These are phyloP conservation scores for Fusarium anthophilum DNA, from an alignment of 2,329 filamentous ascomycete species.

Conservation along the genomic window DNA sequence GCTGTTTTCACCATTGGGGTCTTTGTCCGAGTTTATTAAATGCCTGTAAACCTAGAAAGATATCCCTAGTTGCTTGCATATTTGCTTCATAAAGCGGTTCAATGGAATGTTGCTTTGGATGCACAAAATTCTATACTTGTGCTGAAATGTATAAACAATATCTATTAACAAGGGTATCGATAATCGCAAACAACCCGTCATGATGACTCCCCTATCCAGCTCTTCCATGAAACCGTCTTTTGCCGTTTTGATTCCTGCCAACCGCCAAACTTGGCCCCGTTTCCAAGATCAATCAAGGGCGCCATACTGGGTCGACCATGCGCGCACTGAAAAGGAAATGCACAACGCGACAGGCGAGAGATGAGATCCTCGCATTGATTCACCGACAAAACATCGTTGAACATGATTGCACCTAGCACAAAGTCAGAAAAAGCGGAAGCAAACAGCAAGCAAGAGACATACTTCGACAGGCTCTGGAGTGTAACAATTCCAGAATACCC, in stretches of 20 bases:
- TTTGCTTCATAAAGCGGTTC: background rate
- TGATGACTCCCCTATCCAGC: slow-evolving; percentile 18
- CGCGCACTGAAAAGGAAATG: slow-evolving; percentile 84
- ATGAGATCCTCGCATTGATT: slow-evolving; percentile 70
- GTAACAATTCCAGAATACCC: slow-evolving; percentile 78
- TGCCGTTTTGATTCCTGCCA: slow-evolving; percentile 38
- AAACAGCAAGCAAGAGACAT: slow-evolving; percentile 25
- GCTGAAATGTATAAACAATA: background rate
- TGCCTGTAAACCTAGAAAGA: slow-evolving; percentile 5
- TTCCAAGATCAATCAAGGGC: slow-evolving; percentile 65
- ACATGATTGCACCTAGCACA: slow-evolving; percentile 75
- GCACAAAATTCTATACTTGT: background rate
- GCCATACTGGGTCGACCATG: slow-evolving; percentile 77
- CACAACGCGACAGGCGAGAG: slow-evolving; percentile 65
- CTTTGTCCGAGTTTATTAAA: slow-evolving; percentile 6
- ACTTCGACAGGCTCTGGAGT: slow-evolving; percentile 80
- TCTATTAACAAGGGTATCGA: background rate
- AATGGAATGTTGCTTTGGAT: background rate
- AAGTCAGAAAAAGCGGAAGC: slow-evolving; percentile 5
- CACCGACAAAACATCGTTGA: slow-evolving; percentile 73
- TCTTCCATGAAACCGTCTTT: slow-evolving; percentile 25
- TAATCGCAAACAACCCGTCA: background rate
- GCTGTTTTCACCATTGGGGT: slow-evolving; percentile 7
- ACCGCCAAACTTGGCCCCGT: slow-evolving; percentile 35
- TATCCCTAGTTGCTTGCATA: slow-evolving; percentile 9